Evolutionary conservation across 805 yeast genomes (phyloP), one percentile per base, ranked within the genome.

Genomic region (Ogataea naganishii): DNA sequence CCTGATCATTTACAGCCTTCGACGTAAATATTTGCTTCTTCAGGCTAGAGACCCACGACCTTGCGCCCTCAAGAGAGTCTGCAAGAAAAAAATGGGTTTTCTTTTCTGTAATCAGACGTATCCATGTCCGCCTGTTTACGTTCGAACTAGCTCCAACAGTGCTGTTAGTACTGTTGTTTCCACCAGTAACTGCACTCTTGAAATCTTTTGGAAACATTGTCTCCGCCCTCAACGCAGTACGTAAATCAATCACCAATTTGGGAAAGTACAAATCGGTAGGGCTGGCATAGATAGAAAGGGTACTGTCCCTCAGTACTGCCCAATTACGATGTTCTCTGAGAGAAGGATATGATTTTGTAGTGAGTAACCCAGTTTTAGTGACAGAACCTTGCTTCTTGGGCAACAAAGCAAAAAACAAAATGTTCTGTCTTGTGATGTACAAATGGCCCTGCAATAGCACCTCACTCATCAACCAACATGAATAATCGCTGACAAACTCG

Each of bases 221-320:
- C 33, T 76, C 86, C 0, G 80, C 84, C 21, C 68, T 56, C 7
- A 69, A 46, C 4, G 88, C 83, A 7, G 67, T 61, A 25, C 74
- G 62, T 37, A 89, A 58, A 49, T 85, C 92, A 21, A 89, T 73
- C 0, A 84, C 78, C 21, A 81, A 57, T 7, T 64, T 60, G 0
- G 97, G 96, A 56, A 85, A 86, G 52, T 86, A 85, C n/a, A 80
- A 56, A 35, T 86, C 94, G 0, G 84, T 75, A 1, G 95, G 69
- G 6, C 70, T 71, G 7, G 70, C 58, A 51, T 80, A 86, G 22
- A 83, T 63, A 3, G 83, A 67, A 12, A 89, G 62, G 0, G 85
- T 69, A 26, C 75, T 75, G 22, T 75, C 75, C 39, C 80, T 64
- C 35, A 89, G 58, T 0, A 85, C 72, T 6, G 85, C 85, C 96